phyloP scores from a whole-genome alignment of 2,329 filamentous ascomycete genomes.

The Colletotrichum karsti region DNA sequence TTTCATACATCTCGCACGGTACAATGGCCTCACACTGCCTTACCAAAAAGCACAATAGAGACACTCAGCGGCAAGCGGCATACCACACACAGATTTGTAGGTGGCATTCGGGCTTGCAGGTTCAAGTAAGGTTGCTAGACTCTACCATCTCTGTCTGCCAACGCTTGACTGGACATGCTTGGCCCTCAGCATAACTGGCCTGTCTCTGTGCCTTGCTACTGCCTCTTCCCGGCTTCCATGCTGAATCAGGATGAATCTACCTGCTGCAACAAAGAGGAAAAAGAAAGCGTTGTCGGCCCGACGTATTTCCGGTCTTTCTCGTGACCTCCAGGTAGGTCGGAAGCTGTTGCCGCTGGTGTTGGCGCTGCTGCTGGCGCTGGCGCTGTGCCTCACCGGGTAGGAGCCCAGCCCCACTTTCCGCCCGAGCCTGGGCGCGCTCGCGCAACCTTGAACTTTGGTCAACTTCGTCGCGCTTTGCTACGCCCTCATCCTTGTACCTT shows the following conservation, averaged over 20 bases:
- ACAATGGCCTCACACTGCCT: too few relatives aligned
- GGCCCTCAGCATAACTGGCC: too few relatives aligned
- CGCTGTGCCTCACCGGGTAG: slow-evolving; percentile 16
- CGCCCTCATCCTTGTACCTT: slow-evolving; percentile 20
- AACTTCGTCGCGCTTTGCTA: slow-evolving; percentile 26
- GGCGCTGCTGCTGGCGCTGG: background rate
- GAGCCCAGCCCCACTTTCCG: slow-evolving; percentile 24
- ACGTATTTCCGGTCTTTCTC: slow-evolving; percentile 15
- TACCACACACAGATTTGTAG: too few relatives aligned
- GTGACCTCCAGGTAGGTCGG: too few relatives aligned
- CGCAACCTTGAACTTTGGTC: slow-evolving; percentile 15
- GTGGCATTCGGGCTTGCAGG: too few relatives aligned
- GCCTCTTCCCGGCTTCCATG: background rate
- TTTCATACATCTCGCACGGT: too few relatives aligned
- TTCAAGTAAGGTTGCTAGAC: too few relatives aligned
- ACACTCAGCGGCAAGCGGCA: too few relatives aligned
- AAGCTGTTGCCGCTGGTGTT: slow-evolving; percentile 10
- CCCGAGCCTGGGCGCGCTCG: slow-evolving; percentile 19
- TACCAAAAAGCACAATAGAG: too few relatives aligned
- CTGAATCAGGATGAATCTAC: background rate
- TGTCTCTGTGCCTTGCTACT: background rate
- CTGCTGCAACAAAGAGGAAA: background rate
- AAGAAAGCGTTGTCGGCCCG: slow-evolving; percentile 17
- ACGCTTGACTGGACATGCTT: too few relatives aligned
- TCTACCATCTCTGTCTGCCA: too few relatives aligned